phyloP scores from a whole-genome alignment of 1,139 yeast species.

The Blastobotrys ciferrii region DNA sequence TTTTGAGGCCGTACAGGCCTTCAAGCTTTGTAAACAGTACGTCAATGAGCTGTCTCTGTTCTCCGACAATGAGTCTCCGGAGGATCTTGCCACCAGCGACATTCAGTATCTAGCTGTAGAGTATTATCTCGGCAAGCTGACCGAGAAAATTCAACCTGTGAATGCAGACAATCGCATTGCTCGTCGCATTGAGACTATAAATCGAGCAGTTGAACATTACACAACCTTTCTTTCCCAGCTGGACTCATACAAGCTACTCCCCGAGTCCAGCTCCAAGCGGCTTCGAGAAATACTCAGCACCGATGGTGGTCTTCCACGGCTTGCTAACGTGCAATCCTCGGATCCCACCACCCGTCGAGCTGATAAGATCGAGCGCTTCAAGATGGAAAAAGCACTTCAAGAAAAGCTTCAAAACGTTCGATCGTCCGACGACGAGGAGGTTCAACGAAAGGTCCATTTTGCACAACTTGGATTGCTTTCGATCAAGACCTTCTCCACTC shows the following conservation, averaged over 20 bases:
- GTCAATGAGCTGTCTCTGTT: conserved; percentile 45
- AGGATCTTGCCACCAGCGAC: conserved; percentile 55
- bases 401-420: conserved; percentile 23
- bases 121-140: conserved; percentile 46
- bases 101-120: conserved; percentile 52
- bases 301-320: conserved; percentile 14
- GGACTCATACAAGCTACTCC: conserved; percentile 27
- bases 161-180: conserved; percentile 1
- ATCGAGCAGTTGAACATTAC: conserved; percentile 25
- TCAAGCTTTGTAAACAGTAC: conserved; percentile 24
- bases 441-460: conserved; percentile 50
- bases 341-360: conserved; percentile 61
- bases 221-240: conserved; percentile 28
- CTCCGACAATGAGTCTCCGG: conserved; percentile 56
- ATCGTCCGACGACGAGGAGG: conserved; percentile 55
- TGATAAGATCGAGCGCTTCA: conserved; percentile 69
- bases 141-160: conserved; percentile 24
- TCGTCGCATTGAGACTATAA: conserved; percentile 23
- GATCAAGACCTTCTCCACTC: conserved; percentile 50
- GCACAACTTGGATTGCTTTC: conserved; percentile 55
- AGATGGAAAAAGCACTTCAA: conserved; percentile 55
- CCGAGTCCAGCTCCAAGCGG: conserved; percentile 19
- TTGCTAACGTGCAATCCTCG: conserved; percentile 34
- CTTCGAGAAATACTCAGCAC: conserved; percentile 15
- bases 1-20: conserved; percentile 19